These are phyloP conservation scores for Venturia nashicola DNA, from an alignment of 2,329 filamentous ascomycete species.

Conservation along the genomic window DNA sequence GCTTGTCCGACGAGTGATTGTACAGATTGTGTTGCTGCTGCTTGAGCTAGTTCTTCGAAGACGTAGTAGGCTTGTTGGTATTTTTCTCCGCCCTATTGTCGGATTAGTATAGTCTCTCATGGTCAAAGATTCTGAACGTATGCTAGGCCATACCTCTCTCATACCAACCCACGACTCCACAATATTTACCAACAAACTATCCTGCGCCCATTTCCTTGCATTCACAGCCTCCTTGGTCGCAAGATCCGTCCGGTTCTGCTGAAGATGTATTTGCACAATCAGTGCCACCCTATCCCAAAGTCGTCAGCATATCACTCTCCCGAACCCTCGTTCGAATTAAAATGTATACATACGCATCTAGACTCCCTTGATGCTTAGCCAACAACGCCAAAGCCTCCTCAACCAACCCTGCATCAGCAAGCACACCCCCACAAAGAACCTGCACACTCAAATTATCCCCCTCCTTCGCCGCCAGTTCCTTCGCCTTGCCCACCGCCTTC, in stretches of 20 bases:
- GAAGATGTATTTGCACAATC: slow-evolving; percentile 82
- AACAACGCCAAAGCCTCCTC: slow-evolving; percentile 75
- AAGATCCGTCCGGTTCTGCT: slow-evolving; percentile 83
- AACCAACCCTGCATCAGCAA: slow-evolving; percentile 68
- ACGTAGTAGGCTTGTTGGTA: slow-evolving; percentile 98
- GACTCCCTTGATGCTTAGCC: slow-evolving; percentile 70
- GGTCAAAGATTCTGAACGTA: neutral
- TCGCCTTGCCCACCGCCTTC: slow-evolving; percentile 48
- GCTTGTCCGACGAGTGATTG: slow-evolving; percentile 76
- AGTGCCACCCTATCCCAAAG: slow-evolving; percentile 54
- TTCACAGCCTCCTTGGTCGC: slow-evolving; percentile 79
- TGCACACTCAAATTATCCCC: slow-evolving; percentile 71
- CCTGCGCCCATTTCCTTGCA: slow-evolving; percentile 88
- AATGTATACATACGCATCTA: slow-evolving; percentile 52
- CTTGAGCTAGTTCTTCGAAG: slow-evolving; percentile 88
- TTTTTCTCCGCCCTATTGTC: slow-evolving; percentile 68
- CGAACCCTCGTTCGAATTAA: no score
- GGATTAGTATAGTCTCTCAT: slow-evolving; percentile 15
- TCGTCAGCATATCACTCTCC: neutral
- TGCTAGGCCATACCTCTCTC: slow-evolving; percentile 50
- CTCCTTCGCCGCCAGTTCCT: slow-evolving; percentile 54
- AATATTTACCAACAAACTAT: slow-evolving; percentile 83
- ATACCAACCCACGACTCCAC: slow-evolving; percentile 93
- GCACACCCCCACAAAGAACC: slow-evolving; percentile 65
- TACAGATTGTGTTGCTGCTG: slow-evolving; percentile 65